Evolutionary conservation across 1,139 yeast genomes (phyloP), one percentile per base, ranked within the genome.

Genomic region (Suhomyces wounanorum): DNA sequence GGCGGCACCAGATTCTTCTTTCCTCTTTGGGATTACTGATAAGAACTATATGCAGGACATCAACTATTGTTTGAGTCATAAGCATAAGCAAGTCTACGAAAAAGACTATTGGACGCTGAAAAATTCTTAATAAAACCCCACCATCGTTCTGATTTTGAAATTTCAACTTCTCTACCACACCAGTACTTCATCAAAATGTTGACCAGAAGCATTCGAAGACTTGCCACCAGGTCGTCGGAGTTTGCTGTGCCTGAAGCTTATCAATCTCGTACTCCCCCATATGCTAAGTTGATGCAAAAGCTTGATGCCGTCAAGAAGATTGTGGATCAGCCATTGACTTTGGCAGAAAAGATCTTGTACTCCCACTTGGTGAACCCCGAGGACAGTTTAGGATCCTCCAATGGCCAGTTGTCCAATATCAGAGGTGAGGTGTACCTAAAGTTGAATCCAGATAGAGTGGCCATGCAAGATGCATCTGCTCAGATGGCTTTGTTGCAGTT

Each of bases 391-490:
- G 76, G 81, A 2, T 59, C 69, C 9, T 72, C 78, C 49, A 64
- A 68, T 39, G 81, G 83, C 23, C 69, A 75, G 52, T 71, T 82
- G 9, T 65, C 75, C 45, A 78, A 83, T 53, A 81, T 92, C 57
- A 82, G 99, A 62, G 99, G 99, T 47, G 69, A 82, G 54, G 83
- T 89, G 53, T 94, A 94, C 68, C 81, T 94, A 66, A 94, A 94
- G 75, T 79, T 94, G 61, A 82, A 85, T 65, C 99, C 99, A n/a
- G 99, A 94, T 68, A 82, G 99, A 63, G 99, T 94, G 18, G 99
- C 99, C 25, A 92, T 92, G 97, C 99, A 94, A 75, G 99, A 94
- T 74, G 99, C 99, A 1, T 88, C 96, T 23, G 99, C 99, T 1
- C 99, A 94, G 73, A 94, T 92, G 89, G 99, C 99, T 2, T 76